Evolutionary conservation across 2,329 filamentous ascomycete genomes (phyloP).

Genomic region (Didymella glomerata): DNA sequence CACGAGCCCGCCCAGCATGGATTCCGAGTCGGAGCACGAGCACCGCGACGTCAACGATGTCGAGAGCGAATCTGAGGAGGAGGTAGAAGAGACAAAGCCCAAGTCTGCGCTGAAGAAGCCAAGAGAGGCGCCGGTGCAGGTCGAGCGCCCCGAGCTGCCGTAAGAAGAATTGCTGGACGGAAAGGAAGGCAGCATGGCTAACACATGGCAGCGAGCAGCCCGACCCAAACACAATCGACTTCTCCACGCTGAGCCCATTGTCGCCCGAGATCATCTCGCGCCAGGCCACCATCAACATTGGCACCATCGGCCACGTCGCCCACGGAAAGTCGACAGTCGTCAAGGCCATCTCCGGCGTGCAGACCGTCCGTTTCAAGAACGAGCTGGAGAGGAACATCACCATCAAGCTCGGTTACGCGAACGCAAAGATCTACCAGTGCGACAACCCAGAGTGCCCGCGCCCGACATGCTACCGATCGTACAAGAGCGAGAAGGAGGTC

Average conservation of each 20-base stretch:
- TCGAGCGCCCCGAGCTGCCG: constrained; percentile 73
- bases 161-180: constrained; percentile 25
- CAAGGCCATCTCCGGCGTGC: constrained; percentile 98
- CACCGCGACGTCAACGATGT: constrained; percentile 47
- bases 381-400: constrained; percentile 99
- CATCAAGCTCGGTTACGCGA: constrained; percentile 99
- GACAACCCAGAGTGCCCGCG: constrained; percentile 90
- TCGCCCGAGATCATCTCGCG: constrained; percentile 97
- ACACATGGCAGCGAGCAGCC: constrained; percentile 72
- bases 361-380: constrained; percentile 99
- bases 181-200: constrained; percentile 22
- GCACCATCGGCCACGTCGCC: constrained; percentile 97
- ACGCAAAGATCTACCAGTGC: constrained; percentile 99
- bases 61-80: constrained; percentile 72
- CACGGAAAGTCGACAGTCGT: constrained; percentile 99
- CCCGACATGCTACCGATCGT: constrained; percentile 94
- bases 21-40: constrained; percentile 53
- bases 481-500: constrained; percentile 98
- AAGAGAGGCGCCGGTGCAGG: constrained; percentile 63
- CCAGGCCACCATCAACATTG: constrained; percentile 99
- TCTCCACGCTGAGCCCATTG: constrained; percentile 80
- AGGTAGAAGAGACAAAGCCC: constrained; percentile 66
- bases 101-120: constrained; percentile 90
- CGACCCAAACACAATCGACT: constrained; percentile 86
- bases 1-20: constrained; percentile 46